These are phyloP conservation scores for Starmerella floricola DNA, from an alignment of 805 yeast genomes.

Conservation along the genomic window DNA sequence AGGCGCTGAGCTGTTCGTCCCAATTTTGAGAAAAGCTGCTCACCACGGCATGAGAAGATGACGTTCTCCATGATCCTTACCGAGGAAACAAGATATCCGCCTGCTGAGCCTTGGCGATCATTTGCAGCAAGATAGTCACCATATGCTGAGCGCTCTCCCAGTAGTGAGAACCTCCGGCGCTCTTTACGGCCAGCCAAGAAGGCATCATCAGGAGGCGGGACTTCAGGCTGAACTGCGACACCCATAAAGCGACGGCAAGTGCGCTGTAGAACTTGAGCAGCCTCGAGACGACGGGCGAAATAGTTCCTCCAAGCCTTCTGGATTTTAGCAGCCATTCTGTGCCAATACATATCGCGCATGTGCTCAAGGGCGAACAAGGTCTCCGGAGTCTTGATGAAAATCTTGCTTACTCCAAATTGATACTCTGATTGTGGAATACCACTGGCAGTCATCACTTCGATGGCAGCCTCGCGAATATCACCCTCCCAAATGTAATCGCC, in stretches of 20 bases:
- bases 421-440: conserved; percentile 69
- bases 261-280: conserved; percentile 65
- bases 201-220: conserved; percentile 28
- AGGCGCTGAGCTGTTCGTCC: conserved; percentile 81
- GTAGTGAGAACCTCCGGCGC: conserved; percentile 73
- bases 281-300: conserved; percentile 66
- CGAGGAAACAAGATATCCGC: conserved; percentile 59
- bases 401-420: conserved; percentile 84
- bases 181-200: conserved; percentile 61
- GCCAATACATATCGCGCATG: conserved; percentile 95
- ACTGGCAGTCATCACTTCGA: conserved; percentile 42
- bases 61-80: conserved; percentile 58
- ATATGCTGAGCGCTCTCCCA: conserved; percentile 78
- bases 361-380: conserved; percentile 90
- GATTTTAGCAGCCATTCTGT: conserved; percentile 92
- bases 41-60: conserved; percentile 73
- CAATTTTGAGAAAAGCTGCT: conserved; percentile 68
- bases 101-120: conserved; percentile 53
- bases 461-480: conserved; percentile 42
- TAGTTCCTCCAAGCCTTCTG: conserved; percentile 94
- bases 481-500: conserved; percentile 61
- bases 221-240: conserved; percentile 67
- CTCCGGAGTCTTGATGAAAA: conserved; percentile 93
- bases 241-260: conserved; percentile 75
- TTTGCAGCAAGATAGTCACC: conserved; percentile 92